phyloP scores from a whole-genome alignment of 2,329 filamentous ascomycete genomes.

The Fusarium compactum region DNA sequence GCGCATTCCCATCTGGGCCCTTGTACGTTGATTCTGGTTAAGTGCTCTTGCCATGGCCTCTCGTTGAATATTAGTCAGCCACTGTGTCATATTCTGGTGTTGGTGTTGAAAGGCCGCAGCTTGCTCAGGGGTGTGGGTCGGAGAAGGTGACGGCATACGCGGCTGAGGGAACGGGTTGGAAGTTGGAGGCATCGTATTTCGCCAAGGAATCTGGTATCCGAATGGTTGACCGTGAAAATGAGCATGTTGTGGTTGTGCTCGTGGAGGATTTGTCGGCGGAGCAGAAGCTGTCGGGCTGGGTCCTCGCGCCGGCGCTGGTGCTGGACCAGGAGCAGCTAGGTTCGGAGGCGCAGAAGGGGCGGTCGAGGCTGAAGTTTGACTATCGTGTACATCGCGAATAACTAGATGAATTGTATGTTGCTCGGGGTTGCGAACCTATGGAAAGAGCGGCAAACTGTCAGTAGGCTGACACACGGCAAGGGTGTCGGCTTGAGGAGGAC shows the following conservation, averaged over 20 bases:
- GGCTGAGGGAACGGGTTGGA: conserved; percentile 47
- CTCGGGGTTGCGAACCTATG: conserved; percentile 58
- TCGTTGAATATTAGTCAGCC: conserved; percentile 61
- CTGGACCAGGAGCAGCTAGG: conserved; percentile 15
- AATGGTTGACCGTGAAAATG: conserved; percentile 38
- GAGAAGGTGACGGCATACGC: conserved; percentile 51
- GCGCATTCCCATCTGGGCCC: conserved; percentile 56
- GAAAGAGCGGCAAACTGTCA: conserved; percentile 31
- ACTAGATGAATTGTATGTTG: conserved; percentile 67
- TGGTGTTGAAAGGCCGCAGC: conserved; percentile 53
- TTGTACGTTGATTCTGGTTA: conserved; percentile 58
- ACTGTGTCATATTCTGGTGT: conserved; percentile 59
- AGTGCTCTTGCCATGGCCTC: conserved; percentile 59
- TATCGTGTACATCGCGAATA: conserved; percentile 56
- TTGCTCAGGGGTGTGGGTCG: conserved; percentile 47
- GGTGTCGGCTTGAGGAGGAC: conserved; percentile 3
- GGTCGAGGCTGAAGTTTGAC: conserved; percentile 44
- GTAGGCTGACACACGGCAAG: conserved; percentile 25
- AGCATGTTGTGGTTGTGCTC: conserved; percentile 35
- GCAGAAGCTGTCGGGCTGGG: conserved; percentile 45
- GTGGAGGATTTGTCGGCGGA: conserved; percentile 43
- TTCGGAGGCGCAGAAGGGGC: conserved; percentile 31
- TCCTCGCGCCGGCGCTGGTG: conserved; percentile 39
- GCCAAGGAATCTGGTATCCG: conserved; percentile 49
- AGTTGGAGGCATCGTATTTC: conserved; percentile 48